Evolutionary conservation across 2,329 filamentous ascomycete species (phyloP), one percentile per base, ranked within the genome.

Genomic region (Xylogone sp.): DNA sequence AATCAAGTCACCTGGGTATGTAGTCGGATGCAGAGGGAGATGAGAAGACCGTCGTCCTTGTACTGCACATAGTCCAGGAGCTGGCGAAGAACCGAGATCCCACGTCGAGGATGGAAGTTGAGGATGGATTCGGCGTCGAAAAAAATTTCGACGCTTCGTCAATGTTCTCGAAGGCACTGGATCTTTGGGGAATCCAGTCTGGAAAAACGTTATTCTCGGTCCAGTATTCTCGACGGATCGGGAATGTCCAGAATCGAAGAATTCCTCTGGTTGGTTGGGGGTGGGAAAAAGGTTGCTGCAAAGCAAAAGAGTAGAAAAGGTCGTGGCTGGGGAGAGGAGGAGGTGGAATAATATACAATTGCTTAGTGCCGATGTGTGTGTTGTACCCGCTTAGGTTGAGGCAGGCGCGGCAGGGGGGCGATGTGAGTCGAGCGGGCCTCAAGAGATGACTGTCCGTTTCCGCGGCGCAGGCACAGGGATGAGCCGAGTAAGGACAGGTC

Each of bases 1-100:
- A 52, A 65, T 64, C 53, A 59, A 57, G 64, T 67, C 65, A 67
- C 62, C 65, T 60, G 63, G 65, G 65, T 65, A 65, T 67, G 62
- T 65, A 65, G 59, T 66, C 64, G 64, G 62, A 63, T 64, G 61
- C 62, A 62, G 64, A 65, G 59, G 62, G 62, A 62, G 48, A 50
- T 39, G 62, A 60, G 61, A 58, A 62, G 61, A 62, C 59, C 62
- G 58, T 55, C 62, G 63, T 65, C 59, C 60, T 62, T 65, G 62
- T 64, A 61, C 63, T 62, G 63, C 62, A 66, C 64, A 66, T 66
- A 39, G 60, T 66, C 64, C 63, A 65, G 61, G 61, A 62, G 58
- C 24, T 27, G 24, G 59, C 10, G 39, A 21, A 54, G 61, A 52
- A 45, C 46, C n/a, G 43, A 13, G 53, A 50, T 65, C 61, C 62